Percentiles rank a stretch among this genome's conserved stretches.
Conservation (phyloP, 257 asterid species). For the Nicotiana otophora region DNA sequence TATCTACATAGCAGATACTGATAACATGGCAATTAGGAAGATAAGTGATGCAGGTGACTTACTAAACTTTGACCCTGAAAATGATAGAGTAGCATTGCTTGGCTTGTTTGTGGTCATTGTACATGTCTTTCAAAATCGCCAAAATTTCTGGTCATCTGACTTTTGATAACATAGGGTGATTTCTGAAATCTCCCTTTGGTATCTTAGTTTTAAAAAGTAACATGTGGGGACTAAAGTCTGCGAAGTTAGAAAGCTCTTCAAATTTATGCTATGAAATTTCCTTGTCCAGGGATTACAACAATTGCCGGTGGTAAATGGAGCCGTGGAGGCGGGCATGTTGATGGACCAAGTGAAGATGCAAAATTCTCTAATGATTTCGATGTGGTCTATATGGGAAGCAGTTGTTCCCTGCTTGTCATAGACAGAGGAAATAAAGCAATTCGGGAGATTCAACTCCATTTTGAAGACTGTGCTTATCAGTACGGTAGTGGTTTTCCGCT, state of each 20-base stretch:
- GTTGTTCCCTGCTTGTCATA: slow-evolving; percentile 94
- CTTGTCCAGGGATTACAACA: slow-evolving; percentile 69
- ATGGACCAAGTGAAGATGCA: slow-evolving; percentile 98
- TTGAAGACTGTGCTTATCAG: slow-evolving; percentile 98
- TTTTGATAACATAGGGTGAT: neutral
- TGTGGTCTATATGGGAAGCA: slow-evolving; percentile 86
- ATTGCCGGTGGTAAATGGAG: slow-evolving; percentile 93
- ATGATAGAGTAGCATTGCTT: neutral
- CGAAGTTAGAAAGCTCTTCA: neutral
- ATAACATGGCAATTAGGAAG: slow-evolving; percentile 89
- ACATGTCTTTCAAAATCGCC: neutral
- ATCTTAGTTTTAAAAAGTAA: neutral
- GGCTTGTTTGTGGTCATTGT: neutral
- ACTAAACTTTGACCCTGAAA: neutral
- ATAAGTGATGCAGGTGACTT: slow-evolving; percentile 73
- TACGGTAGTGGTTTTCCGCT: slow-evolving; percentile 87
- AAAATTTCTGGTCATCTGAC: neutral
- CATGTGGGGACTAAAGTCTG: neutral
- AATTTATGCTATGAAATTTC: neutral
- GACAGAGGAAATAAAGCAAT: slow-evolving; percentile 94
- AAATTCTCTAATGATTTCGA: slow-evolving; percentile 91
- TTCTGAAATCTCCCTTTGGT: neutral
- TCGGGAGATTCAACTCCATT: slow-evolving; percentile 86
- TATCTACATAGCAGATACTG: slow-evolving; percentile 77
- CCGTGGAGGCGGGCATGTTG: slow-evolving; percentile 87